phyloP scores from a whole-genome alignment of 345 rosid species.

The Bruguiera gymnorhiza region DNA sequence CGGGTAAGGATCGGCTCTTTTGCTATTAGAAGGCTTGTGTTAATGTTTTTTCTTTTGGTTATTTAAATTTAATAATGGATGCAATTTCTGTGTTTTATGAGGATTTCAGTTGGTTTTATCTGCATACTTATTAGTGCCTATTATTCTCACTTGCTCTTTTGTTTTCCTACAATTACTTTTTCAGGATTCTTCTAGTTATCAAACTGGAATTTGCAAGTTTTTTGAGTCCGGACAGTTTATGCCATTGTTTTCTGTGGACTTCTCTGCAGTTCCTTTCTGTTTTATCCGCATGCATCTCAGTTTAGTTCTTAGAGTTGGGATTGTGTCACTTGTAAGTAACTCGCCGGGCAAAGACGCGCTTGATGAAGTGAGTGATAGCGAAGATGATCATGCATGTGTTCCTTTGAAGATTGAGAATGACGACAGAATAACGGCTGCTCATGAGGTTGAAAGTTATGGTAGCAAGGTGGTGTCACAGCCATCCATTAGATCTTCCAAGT shows the following conservation, averaged over 20 bases:
- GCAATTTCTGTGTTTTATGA: too few species aligned
- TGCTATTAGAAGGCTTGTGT: background rate
- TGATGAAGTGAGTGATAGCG: conserved; percentile 24
- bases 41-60: background rate
- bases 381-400: conserved; percentile 23
- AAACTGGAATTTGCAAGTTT: conserved; percentile 63
- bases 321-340: conserved; percentile 42
- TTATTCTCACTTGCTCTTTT: background rate
- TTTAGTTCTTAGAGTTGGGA: conserved; percentile 27
- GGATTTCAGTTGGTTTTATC: too few species aligned
- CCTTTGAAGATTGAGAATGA: background rate
- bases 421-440: conserved; percentile 13
- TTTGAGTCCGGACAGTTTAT: conserved; percentile 34
- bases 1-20: conserved; percentile 36
- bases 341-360: conserved; percentile 19
- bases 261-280: conserved; percentile 60
- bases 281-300: conserved; percentile 53
- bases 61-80: background rate
- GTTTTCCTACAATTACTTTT: conserved; percentile 6
- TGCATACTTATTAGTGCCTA: background rate
- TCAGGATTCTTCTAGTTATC: conserved; percentile 49
- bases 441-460: conserved; percentile 24
- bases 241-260: conserved; percentile 66
- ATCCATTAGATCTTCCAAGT: conserved; percentile 47
- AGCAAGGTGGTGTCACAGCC: conserved; percentile 37